Evolutionary conservation across 257 asterid species (phyloP).

Genomic region (Henckelia pumila): DNA sequence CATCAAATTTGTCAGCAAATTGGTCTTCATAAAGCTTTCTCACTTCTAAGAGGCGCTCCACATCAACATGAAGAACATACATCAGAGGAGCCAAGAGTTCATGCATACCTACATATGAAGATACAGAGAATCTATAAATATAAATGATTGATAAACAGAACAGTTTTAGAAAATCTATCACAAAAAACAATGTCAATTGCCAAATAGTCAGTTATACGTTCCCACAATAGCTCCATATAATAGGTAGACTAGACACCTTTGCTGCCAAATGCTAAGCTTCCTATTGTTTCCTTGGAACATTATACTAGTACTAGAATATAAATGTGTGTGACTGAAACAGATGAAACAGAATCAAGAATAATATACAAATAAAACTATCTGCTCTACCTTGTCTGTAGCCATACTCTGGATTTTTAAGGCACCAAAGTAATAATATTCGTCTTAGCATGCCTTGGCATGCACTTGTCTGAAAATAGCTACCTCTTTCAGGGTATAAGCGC

Average conservation of each 20-base stretch:
- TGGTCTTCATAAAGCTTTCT: constrained; percentile 62
- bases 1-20: constrained; percentile 78
- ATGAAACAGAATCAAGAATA: background rate
- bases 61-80: constrained; percentile 76
- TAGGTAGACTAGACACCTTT: background rate
- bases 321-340: background rate
- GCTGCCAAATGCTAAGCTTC: background rate
- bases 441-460: constrained; percentile 88
- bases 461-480: constrained; percentile 88
- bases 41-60: constrained; percentile 68
- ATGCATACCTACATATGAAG: constrained; percentile 73
- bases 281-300: background rate
- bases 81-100: constrained; percentile 84
- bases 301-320: background rate
- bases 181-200: background rate
- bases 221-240: constrained; percentile 3
- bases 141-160: background rate
- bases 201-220: background rate
- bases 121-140: constrained; percentile 25
- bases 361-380: constrained; percentile 11
- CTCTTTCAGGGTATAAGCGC: constrained; percentile 92
- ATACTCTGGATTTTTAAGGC: constrained; percentile 76
- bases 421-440: constrained; percentile 85
- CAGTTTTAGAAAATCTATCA: no score
- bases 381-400: constrained; percentile 88